Percentiles rank a stretch among this genome's conserved stretches.
Conservation (phyloP, 768 basidiomycete species). For the Rhodotorula babjevae region DNA sequence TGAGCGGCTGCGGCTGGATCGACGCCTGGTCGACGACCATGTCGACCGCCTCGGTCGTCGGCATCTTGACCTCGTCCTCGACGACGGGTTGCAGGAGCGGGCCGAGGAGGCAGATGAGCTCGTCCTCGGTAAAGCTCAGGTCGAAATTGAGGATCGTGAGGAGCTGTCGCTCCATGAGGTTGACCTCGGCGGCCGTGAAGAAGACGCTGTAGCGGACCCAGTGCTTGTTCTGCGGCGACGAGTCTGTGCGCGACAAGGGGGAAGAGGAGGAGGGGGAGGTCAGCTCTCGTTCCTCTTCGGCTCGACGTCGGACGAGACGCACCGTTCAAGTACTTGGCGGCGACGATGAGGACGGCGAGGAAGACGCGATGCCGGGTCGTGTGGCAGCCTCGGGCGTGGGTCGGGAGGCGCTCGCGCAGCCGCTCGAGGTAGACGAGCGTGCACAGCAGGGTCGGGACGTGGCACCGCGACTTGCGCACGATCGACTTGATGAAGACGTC, state of each 20-base stretch:
- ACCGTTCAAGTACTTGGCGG: slow-evolving; percentile 86
- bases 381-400: slow-evolving; percentile 64
- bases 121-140: slow-evolving; percentile 72
- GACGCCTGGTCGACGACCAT: not conserved
- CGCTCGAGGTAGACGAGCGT: slow-evolving; percentile 87
- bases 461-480: slow-evolving; percentile 69
- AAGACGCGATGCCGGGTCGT: slow-evolving; percentile 83
- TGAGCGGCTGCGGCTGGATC: not conserved
- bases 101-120: slow-evolving; percentile 9
- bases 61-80: not conserved
- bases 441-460: slow-evolving; percentile 78
- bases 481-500: slow-evolving; percentile 76
- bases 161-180: slow-evolving; percentile 94
- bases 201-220: slow-evolving; percentile 71
- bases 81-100: slow-evolving; percentile 6
- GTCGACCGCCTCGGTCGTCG: not conserved
- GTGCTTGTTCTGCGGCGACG: slow-evolving; percentile 80
- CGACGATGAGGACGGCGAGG: slow-evolving; percentile 85
- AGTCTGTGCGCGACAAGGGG: slow-evolving; percentile 16
- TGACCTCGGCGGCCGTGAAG: slow-evolving; percentile 62
- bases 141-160: slow-evolving; percentile 84
- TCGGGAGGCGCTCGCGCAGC: slow-evolving; percentile 68
- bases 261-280: not conserved
- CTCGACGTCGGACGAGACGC: not conserved
- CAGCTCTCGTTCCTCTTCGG: not conserved